Percentiles rank a stretch among this genome's conserved stretches.
Conservation (phyloP, 176 grass and related monocot species). For the Tillandsia fasciculata region DNA sequence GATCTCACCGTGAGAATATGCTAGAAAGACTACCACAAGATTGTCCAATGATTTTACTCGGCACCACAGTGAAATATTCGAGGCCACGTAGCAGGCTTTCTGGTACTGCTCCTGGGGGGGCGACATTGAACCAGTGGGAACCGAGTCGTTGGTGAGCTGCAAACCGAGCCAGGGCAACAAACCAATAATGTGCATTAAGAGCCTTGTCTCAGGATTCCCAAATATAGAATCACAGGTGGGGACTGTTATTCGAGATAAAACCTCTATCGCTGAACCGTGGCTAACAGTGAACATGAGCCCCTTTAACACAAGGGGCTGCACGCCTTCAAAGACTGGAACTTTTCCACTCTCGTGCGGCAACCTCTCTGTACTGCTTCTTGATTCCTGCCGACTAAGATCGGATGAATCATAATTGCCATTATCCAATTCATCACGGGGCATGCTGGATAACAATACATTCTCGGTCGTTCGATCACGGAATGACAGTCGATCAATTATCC, state of each 20-base stretch:
- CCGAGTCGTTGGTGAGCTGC: conserved; percentile 47
- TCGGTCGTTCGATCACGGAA: conserved; percentile 87
- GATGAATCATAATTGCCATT: conserved; percentile 39
- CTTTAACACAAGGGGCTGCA: conserved; percentile 90
- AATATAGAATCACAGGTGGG: conserved; percentile 87
- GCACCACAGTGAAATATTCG: conserved; percentile 80
- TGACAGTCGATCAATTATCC: conserved; percentile 71
- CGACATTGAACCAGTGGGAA: conserved; percentile 24
- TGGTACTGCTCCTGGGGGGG: conserved; percentile 75
- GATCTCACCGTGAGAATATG: conserved; percentile 62
- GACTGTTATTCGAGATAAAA: conserved; percentile 87
- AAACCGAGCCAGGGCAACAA: conserved; percentile 91
- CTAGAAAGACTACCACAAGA: conserved; percentile 60
- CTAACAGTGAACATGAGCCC: conserved; percentile 86
- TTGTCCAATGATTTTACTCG: conserved; percentile 45
- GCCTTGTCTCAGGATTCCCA: conserved; percentile 77
- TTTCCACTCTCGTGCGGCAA: conserved; percentile 58
- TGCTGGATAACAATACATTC: conserved; percentile 82
- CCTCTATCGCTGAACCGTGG: conserved; percentile 79
- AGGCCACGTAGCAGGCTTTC: conserved; percentile 84
- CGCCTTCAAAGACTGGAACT: conserved; percentile 81
- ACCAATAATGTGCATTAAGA: conserved; percentile 93
- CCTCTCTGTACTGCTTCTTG: conserved; percentile 46
- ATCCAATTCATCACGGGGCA: conserved; percentile 92
- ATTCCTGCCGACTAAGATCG: conserved; percentile 66